phyloP scores from a whole-genome alignment of 129 eudicot genomes.

The Flaveria bidentis region DNA sequence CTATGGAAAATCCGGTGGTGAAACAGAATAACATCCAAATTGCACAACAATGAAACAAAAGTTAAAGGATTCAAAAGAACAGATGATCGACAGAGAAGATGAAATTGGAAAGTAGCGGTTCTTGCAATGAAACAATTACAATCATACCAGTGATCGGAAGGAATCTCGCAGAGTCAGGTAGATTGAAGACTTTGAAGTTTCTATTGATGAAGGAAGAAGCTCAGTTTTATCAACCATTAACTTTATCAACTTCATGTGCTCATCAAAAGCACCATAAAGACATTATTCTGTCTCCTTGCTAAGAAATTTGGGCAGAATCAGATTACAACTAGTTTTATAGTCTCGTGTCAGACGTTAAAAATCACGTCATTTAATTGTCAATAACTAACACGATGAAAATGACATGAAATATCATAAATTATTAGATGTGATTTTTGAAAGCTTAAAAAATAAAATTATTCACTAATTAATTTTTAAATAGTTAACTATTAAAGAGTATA shows the following conservation, averaged over 20 bases:
- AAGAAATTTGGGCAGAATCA: too few relatives aligned
- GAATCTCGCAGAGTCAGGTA: slow-evolving; percentile 5
- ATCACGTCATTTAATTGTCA: too few relatives aligned
- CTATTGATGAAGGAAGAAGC: slow-evolving; percentile 9
- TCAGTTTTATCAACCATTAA: slow-evolving; percentile 2
- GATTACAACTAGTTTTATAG: too few relatives aligned
- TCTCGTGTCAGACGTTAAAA: too few relatives aligned
- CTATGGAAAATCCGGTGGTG: background rate
- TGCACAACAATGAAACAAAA: background rate
- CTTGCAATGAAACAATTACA: background rate
- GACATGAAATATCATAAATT: too few relatives aligned
- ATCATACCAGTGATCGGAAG: background rate
- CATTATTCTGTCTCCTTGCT: too few relatives aligned
- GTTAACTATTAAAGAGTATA: too few relatives aligned
- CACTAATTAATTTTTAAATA: too few relatives aligned
- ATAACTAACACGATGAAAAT: too few relatives aligned
- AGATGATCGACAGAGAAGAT: slow-evolving; percentile 10
- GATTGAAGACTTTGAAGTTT: slow-evolving; percentile 1
- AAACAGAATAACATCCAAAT: background rate
- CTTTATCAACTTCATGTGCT: background rate
- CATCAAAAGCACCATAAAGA: too few relatives aligned
- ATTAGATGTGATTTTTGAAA: too few relatives aligned
- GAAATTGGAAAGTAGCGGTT: background rate
- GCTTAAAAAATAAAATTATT: too few relatives aligned
- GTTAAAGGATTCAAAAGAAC: background rate